These are phyloP conservation scores for Zygotorulaspora sp. DNA, from an alignment of 805 yeast genomes.

Conservation along the genomic window DNA sequence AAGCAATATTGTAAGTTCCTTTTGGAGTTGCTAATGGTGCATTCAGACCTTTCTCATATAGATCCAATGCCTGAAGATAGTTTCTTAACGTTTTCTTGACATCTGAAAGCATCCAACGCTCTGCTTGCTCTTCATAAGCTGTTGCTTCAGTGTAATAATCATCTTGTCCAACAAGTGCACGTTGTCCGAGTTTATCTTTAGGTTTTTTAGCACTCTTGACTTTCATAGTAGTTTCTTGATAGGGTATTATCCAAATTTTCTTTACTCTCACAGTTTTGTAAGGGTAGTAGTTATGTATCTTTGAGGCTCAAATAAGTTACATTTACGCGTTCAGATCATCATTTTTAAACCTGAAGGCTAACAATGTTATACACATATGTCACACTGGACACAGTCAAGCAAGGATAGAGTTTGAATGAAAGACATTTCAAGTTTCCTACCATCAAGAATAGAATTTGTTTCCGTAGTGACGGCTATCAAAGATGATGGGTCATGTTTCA, in stretches of 20 bases:
- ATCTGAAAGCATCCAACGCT: slow-evolving; percentile 35
- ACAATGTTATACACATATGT: slow-evolving; percentile 1
- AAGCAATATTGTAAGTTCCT: slow-evolving; percentile 36
- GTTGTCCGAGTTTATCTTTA: slow-evolving; percentile 13
- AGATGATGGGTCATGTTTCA: slow-evolving; percentile 12
- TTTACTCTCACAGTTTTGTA: neutral
- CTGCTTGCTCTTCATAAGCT: slow-evolving; percentile 35
- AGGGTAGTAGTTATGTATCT: too few species aligned
- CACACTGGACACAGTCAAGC: too few species aligned
- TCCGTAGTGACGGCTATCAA: slow-evolving; percentile 20
- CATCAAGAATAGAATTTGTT: slow-evolving; percentile 16
- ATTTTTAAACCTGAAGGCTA: too few species aligned
- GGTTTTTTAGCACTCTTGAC: slow-evolving; percentile 11
- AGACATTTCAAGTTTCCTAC: neutral
- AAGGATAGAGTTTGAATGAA: neutral
- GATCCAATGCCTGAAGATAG: slow-evolving; percentile 25
- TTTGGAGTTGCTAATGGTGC: slow-evolving; percentile 23
- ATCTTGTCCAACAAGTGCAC: slow-evolving; percentile 21
- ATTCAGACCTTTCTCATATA: slow-evolving; percentile 35
- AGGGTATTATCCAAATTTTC: too few species aligned
- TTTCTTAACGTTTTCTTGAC: slow-evolving; percentile 28
- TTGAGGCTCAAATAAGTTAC: neutral
- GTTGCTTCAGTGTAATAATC: slow-evolving; percentile 34
- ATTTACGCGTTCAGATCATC: neutral
- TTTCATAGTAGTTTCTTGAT: too few species aligned